A percentile compares a stretch with the other conserved stretches of the same genome.
These are phyloP conservation scores for Penicillium odoratum DNA, from an alignment of 495 filamentous ascomycete genomes.

Conservation along the genomic window DNA sequence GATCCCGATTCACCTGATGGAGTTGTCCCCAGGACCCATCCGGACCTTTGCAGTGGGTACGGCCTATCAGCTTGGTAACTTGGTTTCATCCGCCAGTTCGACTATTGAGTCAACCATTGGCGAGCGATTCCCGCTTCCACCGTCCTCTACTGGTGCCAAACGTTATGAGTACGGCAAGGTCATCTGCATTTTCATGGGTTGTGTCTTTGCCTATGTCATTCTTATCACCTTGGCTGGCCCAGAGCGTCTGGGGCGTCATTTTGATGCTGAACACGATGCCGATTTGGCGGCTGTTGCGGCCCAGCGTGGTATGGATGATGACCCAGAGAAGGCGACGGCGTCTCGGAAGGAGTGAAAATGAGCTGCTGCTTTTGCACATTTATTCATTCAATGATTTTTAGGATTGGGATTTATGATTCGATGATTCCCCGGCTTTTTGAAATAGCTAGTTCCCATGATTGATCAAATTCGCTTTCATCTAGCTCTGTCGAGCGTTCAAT, in stretches of 20 bases:
- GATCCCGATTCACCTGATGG: conserved; percentile 85
- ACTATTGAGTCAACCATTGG: conserved; percentile 87
- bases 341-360: conserved; percentile 6
- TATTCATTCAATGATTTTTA: background rate
- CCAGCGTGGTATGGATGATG: conserved; percentile 9
- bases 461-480: background rate
- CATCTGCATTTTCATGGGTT: conserved; percentile 91
- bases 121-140: conserved; percentile 73
- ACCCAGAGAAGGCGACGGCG: conserved; percentile 21
- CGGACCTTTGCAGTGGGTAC: conserved; percentile 84
- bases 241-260: conserved; percentile 65
- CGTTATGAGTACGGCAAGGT: conserved; percentile 86
- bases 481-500: background rate
- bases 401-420: background rate
- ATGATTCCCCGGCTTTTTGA: background rate
- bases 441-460: background rate
- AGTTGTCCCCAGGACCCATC: conserved; percentile 77
- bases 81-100: conserved; percentile 73
- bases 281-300: conserved; percentile 56
- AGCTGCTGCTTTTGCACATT: background rate
- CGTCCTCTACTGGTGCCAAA: conserved; percentile 38
- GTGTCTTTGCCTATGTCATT: conserved; percentile 83
- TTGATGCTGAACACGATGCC: conserved; percentile 65
- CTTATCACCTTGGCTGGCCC: conserved; percentile 74
- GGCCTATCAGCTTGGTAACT: conserved; percentile 81